Conservation (phyloP, 257 asterid species). For the Fraxinus pennsylvanica region DNA sequence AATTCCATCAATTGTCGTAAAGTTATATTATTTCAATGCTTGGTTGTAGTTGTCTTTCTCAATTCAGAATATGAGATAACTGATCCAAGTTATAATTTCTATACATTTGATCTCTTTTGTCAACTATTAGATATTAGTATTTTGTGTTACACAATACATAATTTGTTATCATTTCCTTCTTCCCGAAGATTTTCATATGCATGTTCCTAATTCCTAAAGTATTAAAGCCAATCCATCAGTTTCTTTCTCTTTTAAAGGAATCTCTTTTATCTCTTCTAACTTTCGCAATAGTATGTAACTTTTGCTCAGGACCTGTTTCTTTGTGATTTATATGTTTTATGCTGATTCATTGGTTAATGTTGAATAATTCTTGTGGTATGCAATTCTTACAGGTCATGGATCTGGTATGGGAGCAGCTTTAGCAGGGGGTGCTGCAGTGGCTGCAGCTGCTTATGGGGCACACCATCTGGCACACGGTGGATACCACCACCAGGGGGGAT, state of each 20-base stretch:
- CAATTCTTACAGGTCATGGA: constrained; percentile 56
- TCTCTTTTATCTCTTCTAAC: not conserved
- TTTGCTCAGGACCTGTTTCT: too few relatives aligned
- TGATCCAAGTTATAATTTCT: not conserved
- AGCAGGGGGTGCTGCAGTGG: constrained; percentile 73
- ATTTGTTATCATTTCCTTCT: not conserved
- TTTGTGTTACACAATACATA: not conserved
- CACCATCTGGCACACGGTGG: constrained; percentile 79
- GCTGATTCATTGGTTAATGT: not conserved
- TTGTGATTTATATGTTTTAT: too few relatives aligned
- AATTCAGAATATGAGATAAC: not conserved
- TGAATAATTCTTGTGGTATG: not conserved
- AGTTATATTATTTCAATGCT: not conserved
- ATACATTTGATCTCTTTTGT: not conserved
- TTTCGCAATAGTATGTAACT: not conserved
- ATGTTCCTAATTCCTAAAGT: not conserved
- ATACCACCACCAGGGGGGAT: constrained; percentile 57
- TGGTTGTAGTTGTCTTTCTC: not conserved
- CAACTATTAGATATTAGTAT: not conserved
- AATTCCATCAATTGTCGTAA: not conserved
- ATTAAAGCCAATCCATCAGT: not conserved
- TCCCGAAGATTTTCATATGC: not conserved
- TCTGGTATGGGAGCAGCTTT: constrained; percentile 46
- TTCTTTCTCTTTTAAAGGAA: not conserved
- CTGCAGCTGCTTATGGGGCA: constrained; percentile 84